Evolutionary conservation across 768 basidiomycete genomes (phyloP), one percentile per base, ranked within the genome.

Genomic region (Lentinula detonsa): DNA sequence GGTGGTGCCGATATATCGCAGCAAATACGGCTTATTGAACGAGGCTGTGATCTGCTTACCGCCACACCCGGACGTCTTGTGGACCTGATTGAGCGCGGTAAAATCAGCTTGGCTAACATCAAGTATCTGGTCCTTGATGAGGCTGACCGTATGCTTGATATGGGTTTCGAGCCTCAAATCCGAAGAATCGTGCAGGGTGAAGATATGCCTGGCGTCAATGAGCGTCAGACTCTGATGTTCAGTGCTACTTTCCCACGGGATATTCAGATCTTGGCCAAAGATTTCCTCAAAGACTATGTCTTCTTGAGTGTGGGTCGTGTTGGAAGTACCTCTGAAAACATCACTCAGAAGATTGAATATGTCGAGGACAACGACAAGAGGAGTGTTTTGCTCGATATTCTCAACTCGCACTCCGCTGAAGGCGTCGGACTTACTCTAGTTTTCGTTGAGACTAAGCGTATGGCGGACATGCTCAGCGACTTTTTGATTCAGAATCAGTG

Each of bases 121-220:
- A 90, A 93, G 69, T 98, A 97, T 75, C 89, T 99, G 61, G 97
- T 99, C 31, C 88, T 99, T 59, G 97, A 99, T 69, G 97, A 99
- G 78, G 97, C 97, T 63, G 97, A 99, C 81, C 91, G 97, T 70
- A 99, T 99, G 97, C 85, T 99, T 70, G 97, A 99, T 80, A 99
- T 99, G 97, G 97, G 97, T 88, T 99, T 99, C 82, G 97, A 99
- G 76, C 97, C 97, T 60, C 97, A 98, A 77, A 99, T 99, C 70
- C 85, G 97, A 65, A 85, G 94, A 35, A 99, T 99, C 71, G 97
- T 99, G 18, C 93, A 99, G 74, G 91, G 92, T 67, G 94, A 95
- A 70, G 97, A 99, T 73, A 99, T 99, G 97, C 94, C 97, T n/a
- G 90, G 87, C 50, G 85, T 89, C 13, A 76, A 82, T 31, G 87